Conservation (phyloP, 495 filamentous ascomycete species). For the Trichoderma erinaceum region DNA sequence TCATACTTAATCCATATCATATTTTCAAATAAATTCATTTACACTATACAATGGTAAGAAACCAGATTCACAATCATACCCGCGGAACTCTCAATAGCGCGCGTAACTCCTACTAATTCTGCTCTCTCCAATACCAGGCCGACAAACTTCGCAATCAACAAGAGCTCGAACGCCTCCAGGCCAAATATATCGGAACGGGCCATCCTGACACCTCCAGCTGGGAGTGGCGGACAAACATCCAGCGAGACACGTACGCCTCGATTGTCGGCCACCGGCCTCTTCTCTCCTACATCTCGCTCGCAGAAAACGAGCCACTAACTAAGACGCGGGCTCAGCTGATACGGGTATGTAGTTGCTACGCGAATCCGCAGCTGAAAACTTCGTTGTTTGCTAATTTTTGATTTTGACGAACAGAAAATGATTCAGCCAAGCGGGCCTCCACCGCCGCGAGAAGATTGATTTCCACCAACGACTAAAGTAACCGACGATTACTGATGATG, state of each 20-base stretch:
- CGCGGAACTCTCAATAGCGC: not conserved
- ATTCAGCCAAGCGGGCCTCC: constrained; percentile 82
- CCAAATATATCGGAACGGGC: constrained; percentile 92
- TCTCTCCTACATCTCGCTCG: constrained; percentile 82
- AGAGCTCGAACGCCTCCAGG: constrained; percentile 92
- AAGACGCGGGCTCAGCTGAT: constrained; percentile 73
- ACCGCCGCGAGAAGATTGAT: constrained; percentile 56
- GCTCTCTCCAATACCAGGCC: constrained; percentile 45
- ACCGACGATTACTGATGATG: not conserved
- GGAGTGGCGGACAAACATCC: constrained; percentile 92
- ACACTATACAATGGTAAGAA: not conserved
- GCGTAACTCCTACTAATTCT: constrained; percentile 11
- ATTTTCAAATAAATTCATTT: not conserved
- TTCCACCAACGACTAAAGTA: not conserved
- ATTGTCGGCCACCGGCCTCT: constrained; percentile 87
- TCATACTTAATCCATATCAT: not conserved
- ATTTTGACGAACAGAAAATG: constrained; percentile 57
- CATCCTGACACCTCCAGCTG: constrained; percentile 94
- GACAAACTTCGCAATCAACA: constrained; percentile 97
- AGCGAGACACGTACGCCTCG: constrained; percentile 74
- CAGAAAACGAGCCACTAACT: constrained; percentile 72
- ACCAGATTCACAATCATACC: not conserved
- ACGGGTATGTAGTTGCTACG: constrained; percentile 42
- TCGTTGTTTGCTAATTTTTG: not conserved
- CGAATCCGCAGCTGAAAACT: no score